Evolutionary conservation across 805 yeast species (phyloP).

Genomic region (Pichia californica): DNA sequence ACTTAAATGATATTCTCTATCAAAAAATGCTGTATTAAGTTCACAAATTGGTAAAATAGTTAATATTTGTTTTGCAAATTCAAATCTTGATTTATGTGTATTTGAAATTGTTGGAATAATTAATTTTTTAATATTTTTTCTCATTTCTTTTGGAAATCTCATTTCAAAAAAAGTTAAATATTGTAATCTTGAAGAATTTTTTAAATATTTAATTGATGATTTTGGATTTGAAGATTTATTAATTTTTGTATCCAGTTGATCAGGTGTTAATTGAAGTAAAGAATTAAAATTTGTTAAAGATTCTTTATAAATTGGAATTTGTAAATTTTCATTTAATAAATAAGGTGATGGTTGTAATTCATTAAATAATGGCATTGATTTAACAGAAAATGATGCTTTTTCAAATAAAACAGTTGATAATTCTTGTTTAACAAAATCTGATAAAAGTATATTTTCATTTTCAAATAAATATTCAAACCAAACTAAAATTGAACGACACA

Average conservation of each 20-base stretch:
- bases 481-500: slow-evolving; percentile 37
- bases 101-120: slow-evolving; percentile 53
- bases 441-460: slow-evolving; percentile 33
- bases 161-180: slow-evolving; percentile 51
- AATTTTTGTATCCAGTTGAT: too few species aligned
- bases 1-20: slow-evolving; percentile 43
- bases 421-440: slow-evolving; percentile 32
- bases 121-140: slow-evolving; percentile 42
- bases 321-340: neutral
- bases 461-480: slow-evolving; percentile 44
- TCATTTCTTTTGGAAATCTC: slow-evolving; percentile 46
- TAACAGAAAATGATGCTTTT: slow-evolving; percentile 18
- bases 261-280: too few species aligned
- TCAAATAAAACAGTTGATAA: slow-evolving; percentile 41
- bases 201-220: slow-evolving; percentile 1
- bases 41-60: slow-evolving; percentile 48
- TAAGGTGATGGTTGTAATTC: slow-evolving; percentile 11
- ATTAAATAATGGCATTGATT: neutral
- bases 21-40: slow-evolving; percentile 37
- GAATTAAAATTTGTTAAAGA: too few species aligned
- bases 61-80: slow-evolving; percentile 47
- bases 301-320: slow-evolving; percentile 1
- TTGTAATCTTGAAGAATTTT: slow-evolving; percentile 45
- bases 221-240: neutral
- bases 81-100: slow-evolving; percentile 39